These are phyloP conservation scores for Kodamaea alishanica DNA, from an alignment of 1,139 yeast genomes.

Conservation along the genomic window DNA sequence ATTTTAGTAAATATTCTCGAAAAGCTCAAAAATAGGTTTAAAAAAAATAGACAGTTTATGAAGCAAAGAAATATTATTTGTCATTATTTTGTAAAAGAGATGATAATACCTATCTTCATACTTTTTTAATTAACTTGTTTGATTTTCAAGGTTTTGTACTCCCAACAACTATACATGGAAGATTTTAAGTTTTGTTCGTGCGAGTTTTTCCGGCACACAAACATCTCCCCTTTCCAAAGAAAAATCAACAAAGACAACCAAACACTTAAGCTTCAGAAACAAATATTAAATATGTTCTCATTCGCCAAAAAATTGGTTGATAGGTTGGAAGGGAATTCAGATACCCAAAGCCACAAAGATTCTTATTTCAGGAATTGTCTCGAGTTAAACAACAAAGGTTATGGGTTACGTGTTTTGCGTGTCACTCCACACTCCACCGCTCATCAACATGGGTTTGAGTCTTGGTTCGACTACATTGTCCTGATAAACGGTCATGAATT, in stretches of 20 bases:
- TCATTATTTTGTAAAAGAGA: no score
- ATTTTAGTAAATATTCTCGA: no score
- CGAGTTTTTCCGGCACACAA: no score
- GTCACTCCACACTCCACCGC: constrained; percentile 43
- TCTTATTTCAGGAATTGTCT: constrained; percentile 51
- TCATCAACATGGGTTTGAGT: constrained; percentile 50
- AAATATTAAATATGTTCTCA: constrained; percentile 59
- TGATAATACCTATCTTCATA: no score
- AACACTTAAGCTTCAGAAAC: background rate
- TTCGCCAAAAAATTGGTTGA: constrained; percentile 83
- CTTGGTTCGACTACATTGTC: constrained; percentile 83
- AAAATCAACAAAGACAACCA: background rate
- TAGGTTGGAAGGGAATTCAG: constrained; percentile 52
- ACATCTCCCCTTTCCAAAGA: no score
- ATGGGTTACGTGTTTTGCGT: constrained; percentile 39
- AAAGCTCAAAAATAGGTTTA: no score
- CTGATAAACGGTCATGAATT: constrained; percentile 74
- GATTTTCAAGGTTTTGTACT: no score
- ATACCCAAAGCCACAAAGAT: constrained; percentile 36
- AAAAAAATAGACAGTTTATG: no score
- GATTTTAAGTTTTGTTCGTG: no score
- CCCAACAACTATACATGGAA: no score
- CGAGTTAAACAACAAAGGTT: constrained; percentile 39
- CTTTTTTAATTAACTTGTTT: no score
- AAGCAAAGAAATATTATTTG: no score